Evolutionary conservation across 192 early-diverging fungal genomes (phyloP).

Genomic region (Umbelopsis vinacea): DNA sequence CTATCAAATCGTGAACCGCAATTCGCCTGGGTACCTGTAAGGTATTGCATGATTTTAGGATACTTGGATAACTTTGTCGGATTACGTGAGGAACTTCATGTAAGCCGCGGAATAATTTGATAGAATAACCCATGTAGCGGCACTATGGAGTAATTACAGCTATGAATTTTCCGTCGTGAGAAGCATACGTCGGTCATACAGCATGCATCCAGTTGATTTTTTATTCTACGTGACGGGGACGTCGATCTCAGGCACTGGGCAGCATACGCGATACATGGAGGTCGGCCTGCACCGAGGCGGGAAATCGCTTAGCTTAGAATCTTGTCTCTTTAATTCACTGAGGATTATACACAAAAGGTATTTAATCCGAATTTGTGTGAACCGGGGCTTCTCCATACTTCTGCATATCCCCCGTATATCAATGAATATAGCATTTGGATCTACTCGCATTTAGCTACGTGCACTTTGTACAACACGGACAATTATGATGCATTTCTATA

Average conservation of each 20-base stretch:
- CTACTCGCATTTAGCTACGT: background rate
- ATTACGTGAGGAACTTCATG: background rate
- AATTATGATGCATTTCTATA: background rate
- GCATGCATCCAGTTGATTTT: background rate
- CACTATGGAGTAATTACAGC: background rate
- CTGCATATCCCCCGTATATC: background rate
- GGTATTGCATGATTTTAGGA: no score
- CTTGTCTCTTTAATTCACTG: no score
- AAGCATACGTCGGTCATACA: background rate
- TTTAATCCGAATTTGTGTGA: no score
- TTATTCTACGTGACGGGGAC: background rate
- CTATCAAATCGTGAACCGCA: no score
- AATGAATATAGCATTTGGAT: background rate
- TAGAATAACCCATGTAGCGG: background rate
- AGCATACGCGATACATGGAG: no score
- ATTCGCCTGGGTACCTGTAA: no score
- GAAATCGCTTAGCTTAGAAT: no score
- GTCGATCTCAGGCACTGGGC: background rate
- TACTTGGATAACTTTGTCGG: background rate
- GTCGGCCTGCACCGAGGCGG: no score
- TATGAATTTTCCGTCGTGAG: constrained; percentile 15
- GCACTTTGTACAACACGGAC: background rate
- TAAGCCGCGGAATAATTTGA: background rate
- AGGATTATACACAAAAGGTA: no score
- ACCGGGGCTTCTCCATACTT: no score